Evolutionary conservation across 2,329 filamentous ascomycete genomes (phyloP).

Genomic region (Mycosphaerella sp.): DNA sequence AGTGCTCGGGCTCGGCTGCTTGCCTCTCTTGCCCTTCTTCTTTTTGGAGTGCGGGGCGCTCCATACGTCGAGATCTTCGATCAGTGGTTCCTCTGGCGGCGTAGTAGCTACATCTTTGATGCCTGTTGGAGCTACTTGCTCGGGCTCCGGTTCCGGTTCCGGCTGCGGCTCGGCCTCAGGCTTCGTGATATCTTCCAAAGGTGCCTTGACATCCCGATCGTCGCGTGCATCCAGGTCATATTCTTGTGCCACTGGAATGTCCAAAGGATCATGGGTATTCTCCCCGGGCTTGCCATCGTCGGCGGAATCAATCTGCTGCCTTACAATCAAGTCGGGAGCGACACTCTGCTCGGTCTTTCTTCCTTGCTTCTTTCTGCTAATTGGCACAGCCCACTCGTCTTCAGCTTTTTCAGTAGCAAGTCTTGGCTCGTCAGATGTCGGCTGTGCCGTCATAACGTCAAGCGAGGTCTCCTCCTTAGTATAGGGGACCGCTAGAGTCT

Average conservation of each 20-base stretch:
- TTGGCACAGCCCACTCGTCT: slow-evolving; percentile 1
- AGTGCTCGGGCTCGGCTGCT: slow-evolving; percentile 27
- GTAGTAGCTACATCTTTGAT: background rate
- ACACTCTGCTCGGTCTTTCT: slow-evolving; percentile 32
- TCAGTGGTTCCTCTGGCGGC: background rate
- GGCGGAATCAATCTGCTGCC: background rate
- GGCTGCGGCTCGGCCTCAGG: background rate
- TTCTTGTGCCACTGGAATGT: background rate
- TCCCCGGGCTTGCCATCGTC: background rate
- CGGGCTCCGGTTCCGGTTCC: background rate
- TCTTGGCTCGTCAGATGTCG: background rate
- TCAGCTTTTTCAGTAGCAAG: background rate
- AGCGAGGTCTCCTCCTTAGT: background rate
- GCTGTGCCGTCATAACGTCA: background rate
- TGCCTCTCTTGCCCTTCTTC: slow-evolving; percentile 40
- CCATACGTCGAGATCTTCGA: background rate
- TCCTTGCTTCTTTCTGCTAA: slow-evolving; percentile 12
- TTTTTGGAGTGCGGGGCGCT: slow-evolving; percentile 10
- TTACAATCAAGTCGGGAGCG: background rate
- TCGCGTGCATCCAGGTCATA: background rate
- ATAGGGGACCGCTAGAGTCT: background rate
- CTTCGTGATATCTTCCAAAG: background rate
- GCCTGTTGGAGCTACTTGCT: background rate
- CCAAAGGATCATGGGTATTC: background rate
- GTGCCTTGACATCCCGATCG: background rate